These are phyloP conservation scores for Eucalyptus shirleyi DNA, from an alignment of 345 rosid genomes.

Conservation along the genomic window DNA sequence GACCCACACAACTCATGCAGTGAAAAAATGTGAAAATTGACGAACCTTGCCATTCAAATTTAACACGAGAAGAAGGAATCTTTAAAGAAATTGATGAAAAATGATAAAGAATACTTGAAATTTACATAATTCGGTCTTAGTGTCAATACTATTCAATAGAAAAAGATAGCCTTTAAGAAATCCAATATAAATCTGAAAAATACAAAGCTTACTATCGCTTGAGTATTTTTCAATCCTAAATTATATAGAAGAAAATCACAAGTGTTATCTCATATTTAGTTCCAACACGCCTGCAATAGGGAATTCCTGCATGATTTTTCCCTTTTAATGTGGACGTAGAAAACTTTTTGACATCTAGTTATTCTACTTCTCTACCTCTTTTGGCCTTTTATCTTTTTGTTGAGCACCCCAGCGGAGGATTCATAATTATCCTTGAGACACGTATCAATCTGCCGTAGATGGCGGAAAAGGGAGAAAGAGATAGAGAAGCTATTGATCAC, in stretches of 20 bases:
- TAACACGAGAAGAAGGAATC: neutral
- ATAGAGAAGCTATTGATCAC: accelerated
- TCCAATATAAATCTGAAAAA: neutral
- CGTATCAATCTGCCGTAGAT: too few species aligned
- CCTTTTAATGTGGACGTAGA: neutral
- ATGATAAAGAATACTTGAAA: too few species aligned
- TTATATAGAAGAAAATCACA: too few species aligned
- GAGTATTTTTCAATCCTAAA: neutral
- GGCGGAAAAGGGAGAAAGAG: too few species aligned
- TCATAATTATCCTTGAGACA: neutral
- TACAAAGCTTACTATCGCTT: neutral
- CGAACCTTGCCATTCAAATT: neutral
- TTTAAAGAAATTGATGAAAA: neutral
- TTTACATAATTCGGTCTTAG: accelerated
- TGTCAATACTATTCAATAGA: accelerated
- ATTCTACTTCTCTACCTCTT: neutral
- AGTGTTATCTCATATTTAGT: too few species aligned
- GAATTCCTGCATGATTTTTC: neutral
- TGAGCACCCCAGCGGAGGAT: neutral
- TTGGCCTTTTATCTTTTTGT: neutral
- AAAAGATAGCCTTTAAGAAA: neutral
- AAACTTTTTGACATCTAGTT: neutral
- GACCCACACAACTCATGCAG: neutral
- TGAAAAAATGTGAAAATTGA: neutral
- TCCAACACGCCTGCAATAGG: neutral